phyloP scores from a whole-genome alignment of 768 basidiomycete species.

The Dendrothele bispora region DNA sequence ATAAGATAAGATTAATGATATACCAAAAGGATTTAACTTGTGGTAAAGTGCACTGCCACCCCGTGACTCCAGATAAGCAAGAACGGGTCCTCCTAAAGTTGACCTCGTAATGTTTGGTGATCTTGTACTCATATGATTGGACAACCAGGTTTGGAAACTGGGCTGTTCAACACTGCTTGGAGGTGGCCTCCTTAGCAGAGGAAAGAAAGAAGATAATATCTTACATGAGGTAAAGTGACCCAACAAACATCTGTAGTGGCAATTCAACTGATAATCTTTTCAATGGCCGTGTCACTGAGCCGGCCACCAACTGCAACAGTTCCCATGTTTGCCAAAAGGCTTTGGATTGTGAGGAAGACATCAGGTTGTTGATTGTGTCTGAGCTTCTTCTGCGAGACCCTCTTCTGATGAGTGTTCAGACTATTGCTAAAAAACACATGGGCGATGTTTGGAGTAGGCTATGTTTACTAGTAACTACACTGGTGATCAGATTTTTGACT shows the following conservation, averaged over 20 bases:
- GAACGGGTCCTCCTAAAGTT: no score
- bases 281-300: constrained; percentile 80
- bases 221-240: constrained; percentile 69
- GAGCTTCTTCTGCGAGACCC: constrained; percentile 86
- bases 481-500: constrained; percentile 4
- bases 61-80: no score
- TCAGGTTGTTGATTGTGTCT: constrained; percentile 77
- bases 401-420: no score
- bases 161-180: constrained; percentile 86
- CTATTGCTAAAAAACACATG: constrained; percentile 85
- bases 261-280: constrained; percentile 3
- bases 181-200: constrained; percentile 70
- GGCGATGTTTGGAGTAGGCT: constrained; percentile 93
- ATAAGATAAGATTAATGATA: no score
- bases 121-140: no score
- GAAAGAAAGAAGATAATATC: constrained; percentile 78
- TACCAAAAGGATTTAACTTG: no score
- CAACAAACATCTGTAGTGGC: constrained; percentile 3
- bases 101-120: no score
- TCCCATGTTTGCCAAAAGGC: constrained; percentile 89
- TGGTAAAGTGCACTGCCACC: no score
- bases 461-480: constrained; percentile 6
- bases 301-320: constrained; percentile 86
- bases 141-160: constrained; percentile 77
- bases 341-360: constrained; percentile 86